These are phyloP conservation scores for Erythrobasidium hasegawianum DNA, from an alignment of 1,284 basidiomycete species.

Conservation along the genomic window DNA sequence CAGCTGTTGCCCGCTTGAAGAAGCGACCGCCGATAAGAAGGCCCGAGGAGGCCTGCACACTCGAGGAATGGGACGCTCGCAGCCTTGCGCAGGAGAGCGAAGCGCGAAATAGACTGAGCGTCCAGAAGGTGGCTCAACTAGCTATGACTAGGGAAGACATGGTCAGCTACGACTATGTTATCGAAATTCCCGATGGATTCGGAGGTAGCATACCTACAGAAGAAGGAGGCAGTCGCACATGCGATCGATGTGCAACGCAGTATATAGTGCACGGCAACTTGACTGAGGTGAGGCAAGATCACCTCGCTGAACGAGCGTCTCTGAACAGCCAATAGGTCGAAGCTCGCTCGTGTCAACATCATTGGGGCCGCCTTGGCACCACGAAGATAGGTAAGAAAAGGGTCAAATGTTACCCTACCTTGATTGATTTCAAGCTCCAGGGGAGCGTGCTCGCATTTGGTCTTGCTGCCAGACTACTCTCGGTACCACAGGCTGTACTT, in stretches of 20 bases:
- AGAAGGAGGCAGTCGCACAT: conserved; percentile 63
- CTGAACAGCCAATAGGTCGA: conserved; percentile 51
- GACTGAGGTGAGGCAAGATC: conserved; percentile 41
- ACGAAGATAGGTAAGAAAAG: conserved; percentile 43
- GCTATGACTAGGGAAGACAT: conserved; percentile 53
- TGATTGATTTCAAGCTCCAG: too few relatives aligned
- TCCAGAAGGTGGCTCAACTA: conserved; percentile 50
- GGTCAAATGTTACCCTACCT: too few relatives aligned
- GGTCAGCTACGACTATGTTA: conserved; percentile 64
- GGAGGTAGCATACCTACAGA: conserved; percentile 63
- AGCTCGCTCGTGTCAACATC: conserved; percentile 67
- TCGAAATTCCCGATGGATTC: conserved; percentile 60
- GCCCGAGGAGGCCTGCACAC: conserved; percentile 76
- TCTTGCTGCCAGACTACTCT: conserved; percentile 43
- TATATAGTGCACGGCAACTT: conserved; percentile 61
- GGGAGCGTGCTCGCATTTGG: conserved; percentile 47
- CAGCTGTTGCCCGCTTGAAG: conserved; percentile 66
- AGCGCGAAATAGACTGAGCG: conserved; percentile 32
- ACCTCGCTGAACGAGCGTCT: too few relatives aligned
- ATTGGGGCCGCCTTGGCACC: conserved; percentile 73
- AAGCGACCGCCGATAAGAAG: conserved; percentile 62
- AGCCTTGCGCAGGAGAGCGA: conserved; percentile 9
- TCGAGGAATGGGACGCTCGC: conserved; percentile 58
- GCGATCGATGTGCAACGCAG: conserved; percentile 69
- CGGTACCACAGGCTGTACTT: conserved; percentile 44